Evolutionary conservation across 352 stramenopile species (phyloP).

Genomic region (Thraustochytrium striatum): DNA sequence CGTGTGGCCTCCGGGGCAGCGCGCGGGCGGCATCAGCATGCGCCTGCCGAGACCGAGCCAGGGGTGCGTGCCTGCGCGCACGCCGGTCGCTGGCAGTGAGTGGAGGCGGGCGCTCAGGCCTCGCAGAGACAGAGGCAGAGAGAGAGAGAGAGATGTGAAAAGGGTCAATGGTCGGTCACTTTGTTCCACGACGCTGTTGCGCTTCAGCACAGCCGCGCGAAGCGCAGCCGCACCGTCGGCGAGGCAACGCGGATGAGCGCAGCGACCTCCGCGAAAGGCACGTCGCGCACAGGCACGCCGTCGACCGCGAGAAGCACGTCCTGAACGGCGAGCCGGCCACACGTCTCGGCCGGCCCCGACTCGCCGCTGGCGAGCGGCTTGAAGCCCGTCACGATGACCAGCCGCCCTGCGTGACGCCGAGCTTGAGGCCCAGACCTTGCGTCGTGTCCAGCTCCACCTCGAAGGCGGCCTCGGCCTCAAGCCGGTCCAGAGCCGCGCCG

Average conservation of each 20-base stretch:
- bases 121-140: no score
- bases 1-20: no score
- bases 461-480: not conserved
- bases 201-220: no score
- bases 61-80: no score
- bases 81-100: no score
- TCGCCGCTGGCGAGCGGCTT: not conserved
- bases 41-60: no score
- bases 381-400: conserved; percentile 36
- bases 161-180: no score
- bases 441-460: conserved; percentile 3
- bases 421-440: conserved; percentile 10
- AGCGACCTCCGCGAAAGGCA: not conserved
- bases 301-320: conserved; percentile 25
- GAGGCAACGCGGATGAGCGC: not conserved
- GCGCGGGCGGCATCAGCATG: no score
- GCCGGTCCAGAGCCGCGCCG: not conserved
- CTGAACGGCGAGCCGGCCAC: not conserved
- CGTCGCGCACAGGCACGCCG: not conserved
- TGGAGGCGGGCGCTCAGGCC: no score
- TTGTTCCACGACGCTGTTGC: no score
- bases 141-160: no score
- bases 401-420: not conserved
- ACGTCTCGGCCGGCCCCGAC: not conserved
- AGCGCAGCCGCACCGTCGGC: not conserved